These are phyloP conservation scores for Juglanconis juglandina DNA, from an alignment of 2,329 filamentous ascomycete species.

Conservation along the genomic window DNA sequence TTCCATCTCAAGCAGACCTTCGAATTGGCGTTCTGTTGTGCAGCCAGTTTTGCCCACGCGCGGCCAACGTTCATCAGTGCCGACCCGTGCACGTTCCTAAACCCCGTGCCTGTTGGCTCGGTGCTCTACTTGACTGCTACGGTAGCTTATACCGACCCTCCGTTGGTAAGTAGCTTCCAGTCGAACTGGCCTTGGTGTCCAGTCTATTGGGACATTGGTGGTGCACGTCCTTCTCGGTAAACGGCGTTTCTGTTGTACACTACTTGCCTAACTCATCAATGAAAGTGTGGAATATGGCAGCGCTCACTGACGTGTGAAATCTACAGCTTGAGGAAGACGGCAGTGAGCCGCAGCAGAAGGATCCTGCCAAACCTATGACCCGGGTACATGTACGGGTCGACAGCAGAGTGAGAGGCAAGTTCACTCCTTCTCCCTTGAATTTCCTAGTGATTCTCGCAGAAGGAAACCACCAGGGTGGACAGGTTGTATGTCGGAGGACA, in stretches of 20 bases:
- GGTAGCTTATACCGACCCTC: constrained; percentile 68
- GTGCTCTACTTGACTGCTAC: constrained; percentile 72
- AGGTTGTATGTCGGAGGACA: background rate
- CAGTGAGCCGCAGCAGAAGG: constrained; percentile 35
- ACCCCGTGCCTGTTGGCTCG: constrained; percentile 71
- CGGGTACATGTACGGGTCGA: constrained; percentile 69
- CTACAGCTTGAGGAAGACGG: constrained; percentile 39
- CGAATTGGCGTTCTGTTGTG: constrained; percentile 73
- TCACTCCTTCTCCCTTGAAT: background rate
- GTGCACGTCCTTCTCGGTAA: background rate
- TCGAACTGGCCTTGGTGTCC: background rate
- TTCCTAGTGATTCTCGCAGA: background rate
- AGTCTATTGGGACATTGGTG: background rate
- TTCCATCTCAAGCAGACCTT: constrained; percentile 73
- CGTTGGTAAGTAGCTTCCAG: constrained; percentile 22
- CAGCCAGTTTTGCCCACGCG: constrained; percentile 66
- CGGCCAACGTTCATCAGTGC: constrained; percentile 69
- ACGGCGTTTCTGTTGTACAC: too few relatives aligned
- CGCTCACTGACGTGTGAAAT: background rate
- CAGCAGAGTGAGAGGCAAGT: constrained; percentile 56
- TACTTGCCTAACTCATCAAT: too few relatives aligned
- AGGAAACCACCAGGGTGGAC: background rate
- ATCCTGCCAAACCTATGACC: constrained; percentile 28
- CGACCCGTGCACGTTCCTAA: constrained; percentile 71
- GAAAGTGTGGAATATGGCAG: too few relatives aligned